Conservation (phyloP, 495 filamentous ascomycete species). For the Geoglossum glabrum region DNA sequence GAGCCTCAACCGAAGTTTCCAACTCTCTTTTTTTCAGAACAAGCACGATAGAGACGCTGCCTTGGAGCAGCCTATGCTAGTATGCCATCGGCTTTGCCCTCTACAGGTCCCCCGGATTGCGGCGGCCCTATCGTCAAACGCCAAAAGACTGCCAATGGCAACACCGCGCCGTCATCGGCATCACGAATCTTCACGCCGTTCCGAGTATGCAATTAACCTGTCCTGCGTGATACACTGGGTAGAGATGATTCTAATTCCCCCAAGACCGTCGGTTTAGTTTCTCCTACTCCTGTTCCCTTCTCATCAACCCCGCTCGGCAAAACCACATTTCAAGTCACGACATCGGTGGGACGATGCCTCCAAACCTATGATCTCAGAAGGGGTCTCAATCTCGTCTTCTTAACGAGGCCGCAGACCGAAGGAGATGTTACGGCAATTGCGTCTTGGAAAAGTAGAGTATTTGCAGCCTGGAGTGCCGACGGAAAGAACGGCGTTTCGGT, state of each 20-base stretch:
- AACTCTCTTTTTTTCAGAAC: not conserved
- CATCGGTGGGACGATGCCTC: slow-evolving; percentile 68
- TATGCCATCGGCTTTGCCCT: not conserved
- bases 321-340: slow-evolving; percentile 91
- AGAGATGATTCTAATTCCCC: slow-evolving; percentile 2
- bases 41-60: no score
- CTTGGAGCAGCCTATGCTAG: not conserved
- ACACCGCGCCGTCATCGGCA: not conserved
- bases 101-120: not conserved
- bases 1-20: not conserved
- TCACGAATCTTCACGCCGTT: slow-evolving; percentile 84
- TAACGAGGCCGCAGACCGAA: slow-evolving; percentile 77
- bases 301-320: slow-evolving; percentile 74
- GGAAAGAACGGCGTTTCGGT: slow-evolving; percentile 61
- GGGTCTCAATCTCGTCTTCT: slow-evolving; percentile 77
- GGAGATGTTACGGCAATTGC: slow-evolving; percentile 64
- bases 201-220: slow-evolving; percentile 36
- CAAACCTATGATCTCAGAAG: slow-evolving; percentile 87
- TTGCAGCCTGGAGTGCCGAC: slow-evolving; percentile 49
- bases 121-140: slow-evolving; percentile 27
- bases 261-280: slow-evolving; percentile 81
- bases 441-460: slow-evolving; percentile 72
- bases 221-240: not conserved
- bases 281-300: slow-evolving; percentile 75
- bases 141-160: slow-evolving; percentile 30